These are phyloP conservation scores for Castanea mollissima DNA, from an alignment of 306 rosid genomes.

Conservation along the genomic window DNA sequence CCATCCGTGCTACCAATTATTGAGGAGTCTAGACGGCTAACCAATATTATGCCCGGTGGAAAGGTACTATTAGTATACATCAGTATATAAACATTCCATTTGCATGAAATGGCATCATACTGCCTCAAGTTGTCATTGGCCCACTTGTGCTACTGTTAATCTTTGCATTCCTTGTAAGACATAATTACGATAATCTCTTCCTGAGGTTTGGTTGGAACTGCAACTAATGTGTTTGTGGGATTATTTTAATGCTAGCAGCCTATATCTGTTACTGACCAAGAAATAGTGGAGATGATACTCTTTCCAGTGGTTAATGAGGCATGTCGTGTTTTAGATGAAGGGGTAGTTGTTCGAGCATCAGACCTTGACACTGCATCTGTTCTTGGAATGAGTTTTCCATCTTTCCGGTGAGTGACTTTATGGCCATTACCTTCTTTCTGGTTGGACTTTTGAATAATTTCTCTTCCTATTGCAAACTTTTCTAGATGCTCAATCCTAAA, in stretches of 20 bases:
- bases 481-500: not conserved
- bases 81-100: slow-evolving; percentile 11
- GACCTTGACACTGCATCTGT: slow-evolving; percentile 91
- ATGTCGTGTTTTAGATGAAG: slow-evolving; percentile 88
- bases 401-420: slow-evolving; percentile 51
- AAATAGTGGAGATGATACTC: slow-evolving; percentile 88
- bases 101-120: not conserved
- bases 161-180: not conserved
- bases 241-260: slow-evolving; percentile 50
- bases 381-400: slow-evolving; percentile 98
- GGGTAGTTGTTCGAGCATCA: slow-evolving; percentile 74
- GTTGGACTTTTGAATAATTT: not conserved
- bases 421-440: not conserved
- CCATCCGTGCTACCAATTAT: slow-evolving; percentile 59
- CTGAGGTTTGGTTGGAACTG: not conserved
- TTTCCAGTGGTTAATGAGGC: slow-evolving; percentile 96
- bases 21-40: slow-evolving; percentile 65
- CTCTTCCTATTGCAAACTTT: not conserved
- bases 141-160: slow-evolving; percentile 5
- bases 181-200: slow-evolving; percentile 3
- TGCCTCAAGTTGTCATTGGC: slow-evolving; percentile 3
- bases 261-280: slow-evolving; percentile 73
- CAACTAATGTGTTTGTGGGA: slow-evolving; percentile 9
- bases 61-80: slow-evolving; percentile 53
- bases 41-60: slow-evolving; percentile 70